Conservation (phyloP, 164 flowering plant species). For the Chimonanthus praecox region DNA sequence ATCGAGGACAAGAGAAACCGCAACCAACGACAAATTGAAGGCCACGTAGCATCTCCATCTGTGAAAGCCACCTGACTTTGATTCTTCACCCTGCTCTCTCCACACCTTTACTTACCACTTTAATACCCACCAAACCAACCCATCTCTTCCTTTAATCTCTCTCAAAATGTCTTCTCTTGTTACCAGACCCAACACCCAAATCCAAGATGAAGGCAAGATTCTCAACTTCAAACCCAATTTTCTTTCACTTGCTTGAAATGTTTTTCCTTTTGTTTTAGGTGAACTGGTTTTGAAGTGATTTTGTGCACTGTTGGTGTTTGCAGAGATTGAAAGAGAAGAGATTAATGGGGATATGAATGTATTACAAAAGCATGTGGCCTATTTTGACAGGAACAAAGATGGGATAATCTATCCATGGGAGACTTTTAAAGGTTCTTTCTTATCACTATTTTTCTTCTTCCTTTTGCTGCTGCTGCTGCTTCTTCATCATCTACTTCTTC, state of each 20-base stretch:
- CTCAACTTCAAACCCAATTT: neutral
- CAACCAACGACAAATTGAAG: no score
- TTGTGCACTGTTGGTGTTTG: neutral
- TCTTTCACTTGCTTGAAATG: neutral
- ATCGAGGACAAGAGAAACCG: no score
- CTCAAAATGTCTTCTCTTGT: neutral
- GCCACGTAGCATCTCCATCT: no score
- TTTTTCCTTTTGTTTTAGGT: neutral
- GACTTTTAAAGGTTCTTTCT: constrained; percentile 10
- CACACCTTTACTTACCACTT: neutral
- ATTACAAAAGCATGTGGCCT: constrained; percentile 11
- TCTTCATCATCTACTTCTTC: no score
- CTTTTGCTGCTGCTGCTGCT: no score
- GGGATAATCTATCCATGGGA: constrained; percentile 18
- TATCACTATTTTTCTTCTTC: neutral
- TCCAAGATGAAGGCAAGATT: neutral
- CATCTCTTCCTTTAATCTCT: neutral
- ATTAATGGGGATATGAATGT: neutral
- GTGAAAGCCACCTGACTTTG: no score
- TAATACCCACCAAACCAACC: no score
- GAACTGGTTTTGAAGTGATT: neutral
- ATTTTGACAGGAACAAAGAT: constrained; percentile 15
- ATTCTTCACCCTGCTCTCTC: neutral
- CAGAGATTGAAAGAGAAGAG: neutral
- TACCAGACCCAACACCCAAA: neutral